Percentiles rank a stretch among this genome's conserved stretches.
These are phyloP conservation scores for Cryptococcus sp. DNA, from an alignment of 1,284 basidiomycete species.

Conservation along the genomic window DNA sequence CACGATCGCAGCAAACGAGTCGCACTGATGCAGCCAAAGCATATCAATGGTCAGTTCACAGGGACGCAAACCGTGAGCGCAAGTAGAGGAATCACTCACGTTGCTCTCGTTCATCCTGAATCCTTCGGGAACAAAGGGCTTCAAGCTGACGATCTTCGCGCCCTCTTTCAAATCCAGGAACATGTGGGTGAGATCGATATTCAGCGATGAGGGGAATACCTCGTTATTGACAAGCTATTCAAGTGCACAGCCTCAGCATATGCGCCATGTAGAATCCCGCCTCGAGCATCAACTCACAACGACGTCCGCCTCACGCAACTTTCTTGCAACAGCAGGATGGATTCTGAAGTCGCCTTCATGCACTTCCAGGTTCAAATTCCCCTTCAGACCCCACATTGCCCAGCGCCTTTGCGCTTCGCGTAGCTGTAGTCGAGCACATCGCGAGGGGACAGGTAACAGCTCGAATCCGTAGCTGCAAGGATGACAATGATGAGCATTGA, in stretches of 20 bases:
- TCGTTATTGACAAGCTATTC: constrained; percentile 60
- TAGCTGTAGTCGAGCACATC: constrained; percentile 57
- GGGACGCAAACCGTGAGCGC: not conserved
- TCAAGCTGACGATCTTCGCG: constrained; percentile 58
- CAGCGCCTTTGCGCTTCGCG: constrained; percentile 56
- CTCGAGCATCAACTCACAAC: constrained; percentile 44
- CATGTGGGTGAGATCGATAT: constrained; percentile 58
- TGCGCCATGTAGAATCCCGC: not conserved
- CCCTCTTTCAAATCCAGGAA: constrained; percentile 61
- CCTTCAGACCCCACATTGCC: constrained; percentile 58
- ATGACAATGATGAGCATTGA: too few species aligned
- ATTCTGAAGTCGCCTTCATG: constrained; percentile 59
- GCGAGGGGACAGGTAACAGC: constrained; percentile 56
- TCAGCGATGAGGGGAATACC: constrained; percentile 58
- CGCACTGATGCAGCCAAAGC: constrained; percentile 32
- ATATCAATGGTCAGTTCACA: not conserved
- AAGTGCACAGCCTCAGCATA: not conserved
- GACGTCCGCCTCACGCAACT: constrained; percentile 57
- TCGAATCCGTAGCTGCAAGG: constrained; percentile 57
- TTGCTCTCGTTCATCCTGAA: constrained; percentile 57
- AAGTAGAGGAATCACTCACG: constrained; percentile 43
- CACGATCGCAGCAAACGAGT: constrained; percentile 49
- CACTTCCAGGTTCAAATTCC: constrained; percentile 52
- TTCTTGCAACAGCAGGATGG: constrained; percentile 40
- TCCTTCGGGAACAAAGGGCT: constrained; percentile 58